Base-by-base conservation (phyloP, 1,139 yeast species). In the Yamadazyma sp. region DNA sequence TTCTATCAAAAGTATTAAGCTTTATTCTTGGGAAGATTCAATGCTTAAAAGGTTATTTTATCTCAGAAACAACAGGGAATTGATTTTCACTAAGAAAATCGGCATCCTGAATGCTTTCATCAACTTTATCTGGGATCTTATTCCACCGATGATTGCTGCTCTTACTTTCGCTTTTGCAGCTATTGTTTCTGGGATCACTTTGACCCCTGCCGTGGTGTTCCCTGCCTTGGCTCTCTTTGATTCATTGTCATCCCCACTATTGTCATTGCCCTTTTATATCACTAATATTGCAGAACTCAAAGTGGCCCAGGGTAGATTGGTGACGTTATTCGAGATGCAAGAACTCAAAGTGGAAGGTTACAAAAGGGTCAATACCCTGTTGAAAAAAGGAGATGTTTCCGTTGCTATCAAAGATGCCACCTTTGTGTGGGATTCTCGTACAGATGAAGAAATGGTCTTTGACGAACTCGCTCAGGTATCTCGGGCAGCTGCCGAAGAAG, bases 1-100 rank as follows among this genome's bases (percentile, higher is more conserved):
- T 36, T 61, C 73, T 2, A 64, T 69, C 17, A 69, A 69, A 41
- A 64, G 69, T 34, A 58, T 69, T 44, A 69, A 69, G 42, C 58
- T 67, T 32, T 67, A 66, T 44, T 62, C 70, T 4, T 67, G 73
- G 73, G 73, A 67, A 41, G 44, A 48, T 25, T 73, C 75, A 14
- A 66, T 69, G 67, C 49, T 68, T 46, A 49, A 53, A 18, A 58
- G 65, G 43, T 56, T 69, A 33, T 54, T 56, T 31, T 59, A 51
- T 5, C 52, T 68, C 23, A 62, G 75, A 58, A 68, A 68, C 44
- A 63, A 57, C 17, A 55, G 63, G 36, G 75, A 69, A 45, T 58
- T 69, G 42, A 42, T 37, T 12, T 56, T 57, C 26, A 51, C 57
- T 32, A 61, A 53, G 40, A 56, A 50, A 37, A 56, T 64, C 36